Evolutionary conservation across 352 stramenopile genomes (phyloP).

Genomic region (Aphanomyces stellatus): DNA sequence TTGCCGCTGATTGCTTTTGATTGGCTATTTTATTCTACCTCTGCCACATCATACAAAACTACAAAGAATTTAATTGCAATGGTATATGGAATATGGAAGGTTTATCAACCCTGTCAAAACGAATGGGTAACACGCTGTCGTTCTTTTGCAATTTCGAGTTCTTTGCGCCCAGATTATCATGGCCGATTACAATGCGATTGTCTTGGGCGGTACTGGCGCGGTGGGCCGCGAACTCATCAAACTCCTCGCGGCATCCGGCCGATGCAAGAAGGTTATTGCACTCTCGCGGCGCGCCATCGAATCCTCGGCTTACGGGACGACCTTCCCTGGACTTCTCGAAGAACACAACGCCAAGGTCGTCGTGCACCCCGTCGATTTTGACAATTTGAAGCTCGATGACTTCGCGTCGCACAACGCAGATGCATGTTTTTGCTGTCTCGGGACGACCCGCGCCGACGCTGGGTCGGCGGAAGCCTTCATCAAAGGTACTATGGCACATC

Average conservation of each 20-base stretch:
- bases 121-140: not conserved
- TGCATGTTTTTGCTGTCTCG: constrained; percentile 60
- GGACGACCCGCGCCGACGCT: constrained; percentile 52
- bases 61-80: too few species aligned
- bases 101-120: too few species aligned
- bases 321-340: constrained; percentile 26
- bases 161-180: constrained; percentile 6
- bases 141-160: not conserved
- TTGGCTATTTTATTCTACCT: too few species aligned
- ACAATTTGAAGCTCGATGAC: constrained; percentile 10
- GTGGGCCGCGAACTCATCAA: constrained; percentile 64
- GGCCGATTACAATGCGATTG: constrained; percentile 27
- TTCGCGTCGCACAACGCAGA: constrained; percentile 37
- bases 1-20: too few species aligned
- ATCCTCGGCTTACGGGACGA: constrained; percentile 26
- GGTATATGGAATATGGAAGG: too few species aligned
- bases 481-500: constrained; percentile 35
- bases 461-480: constrained; percentile 55
- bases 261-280: constrained; percentile 50
- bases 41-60: too few species aligned
- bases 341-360: not conserved
- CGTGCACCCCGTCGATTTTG: constrained; percentile 13
- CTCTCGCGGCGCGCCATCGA: constrained; percentile 49
- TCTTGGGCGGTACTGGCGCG: constrained; percentile 62
- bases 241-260: constrained; percentile 44